Percentiles rank a stretch among this genome's conserved stretches.
phyloP scores from a whole-genome alignment of 495 filamentous ascomycete genomes.

The Aspergillus kassunensis region DNA sequence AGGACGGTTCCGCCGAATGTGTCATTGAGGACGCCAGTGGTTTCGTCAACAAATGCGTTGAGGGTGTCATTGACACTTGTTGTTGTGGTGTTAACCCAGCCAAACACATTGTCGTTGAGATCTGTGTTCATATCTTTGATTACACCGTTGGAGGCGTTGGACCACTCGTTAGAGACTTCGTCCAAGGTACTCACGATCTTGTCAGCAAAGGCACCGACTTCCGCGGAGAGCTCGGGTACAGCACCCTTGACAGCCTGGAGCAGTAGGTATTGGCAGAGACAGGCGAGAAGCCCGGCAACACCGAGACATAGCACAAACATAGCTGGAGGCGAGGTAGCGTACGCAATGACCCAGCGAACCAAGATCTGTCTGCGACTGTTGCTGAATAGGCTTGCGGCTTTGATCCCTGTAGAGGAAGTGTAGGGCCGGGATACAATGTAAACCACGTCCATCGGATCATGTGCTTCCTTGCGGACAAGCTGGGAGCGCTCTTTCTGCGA shows the following conservation, averaged over 20 bases:
- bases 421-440: slow-evolving; percentile 81
- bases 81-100: slow-evolving; percentile 84
- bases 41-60: slow-evolving; percentile 71
- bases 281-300: slow-evolving; percentile 77
- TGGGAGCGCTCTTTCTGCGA: slow-evolving; percentile 64
- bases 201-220: slow-evolving; percentile 79
- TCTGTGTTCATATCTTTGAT: slow-evolving; percentile 63
- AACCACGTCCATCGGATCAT: slow-evolving; percentile 83
- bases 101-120: slow-evolving; percentile 80
- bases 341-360: slow-evolving; percentile 80
- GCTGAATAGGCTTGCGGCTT: slow-evolving; percentile 63
- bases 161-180: slow-evolving; percentile 73
- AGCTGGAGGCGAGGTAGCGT: slow-evolving; percentile 78
- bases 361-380: slow-evolving; percentile 64
- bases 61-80: slow-evolving; percentile 79
- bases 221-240: slow-evolving; percentile 66
- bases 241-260: slow-evolving; percentile 68
- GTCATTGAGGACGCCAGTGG: slow-evolving; percentile 62
- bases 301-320: slow-evolving; percentile 84
- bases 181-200: slow-evolving; percentile 70
- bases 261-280: slow-evolving; percentile 79
- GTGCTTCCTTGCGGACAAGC: slow-evolving; percentile 58
- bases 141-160: slow-evolving; percentile 67
- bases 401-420: slow-evolving; percentile 66
- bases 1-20: slow-evolving; percentile 82